Conservation (phyloP, 2,329 filamentous ascomycete species). For the Allantophomopsis lycopodina region DNA sequence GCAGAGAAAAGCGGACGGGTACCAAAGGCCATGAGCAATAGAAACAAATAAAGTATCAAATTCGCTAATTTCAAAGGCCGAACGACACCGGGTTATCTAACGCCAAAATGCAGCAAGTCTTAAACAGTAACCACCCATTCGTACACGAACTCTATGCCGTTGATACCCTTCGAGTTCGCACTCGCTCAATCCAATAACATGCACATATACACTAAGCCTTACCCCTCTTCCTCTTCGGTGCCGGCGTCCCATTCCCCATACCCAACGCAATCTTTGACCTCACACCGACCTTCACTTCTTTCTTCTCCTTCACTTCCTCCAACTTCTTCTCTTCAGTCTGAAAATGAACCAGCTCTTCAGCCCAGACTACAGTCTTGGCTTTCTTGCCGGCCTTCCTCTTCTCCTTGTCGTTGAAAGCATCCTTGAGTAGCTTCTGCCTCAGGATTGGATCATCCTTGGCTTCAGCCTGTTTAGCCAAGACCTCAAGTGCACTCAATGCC, state of each 20-base stretch:
- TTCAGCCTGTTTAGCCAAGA: constrained; percentile 19
- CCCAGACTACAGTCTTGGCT: constrained; percentile 16
- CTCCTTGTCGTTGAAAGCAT: constrained; percentile 17
- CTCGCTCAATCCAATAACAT: no score
- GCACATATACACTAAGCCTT: neutral
- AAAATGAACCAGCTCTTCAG: constrained; percentile 16
- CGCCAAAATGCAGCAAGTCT: no score
- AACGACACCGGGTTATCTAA: no score
- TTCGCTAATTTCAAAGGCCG: no score
- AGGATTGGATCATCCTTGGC: constrained; percentile 24
- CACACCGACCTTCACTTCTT: constrained; percentile 10
- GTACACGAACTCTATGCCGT: no score
- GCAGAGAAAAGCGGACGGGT: no score
- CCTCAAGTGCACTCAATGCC: constrained; percentile 18
- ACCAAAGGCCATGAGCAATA: no score
- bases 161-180: no score
- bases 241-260: constrained; percentile 18
- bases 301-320: constrained; percentile 13
- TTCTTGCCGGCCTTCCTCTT: constrained; percentile 13
- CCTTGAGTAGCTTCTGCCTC: constrained; percentile 19
- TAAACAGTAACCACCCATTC: no score
- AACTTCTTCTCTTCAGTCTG: constrained; percentile 11
- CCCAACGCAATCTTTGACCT: constrained; percentile 15
- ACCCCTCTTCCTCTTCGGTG: constrained; percentile 12
- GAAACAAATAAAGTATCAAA: no score